Conservation (phyloP, 345 rosid species). For the Turnera subulata region DNA sequence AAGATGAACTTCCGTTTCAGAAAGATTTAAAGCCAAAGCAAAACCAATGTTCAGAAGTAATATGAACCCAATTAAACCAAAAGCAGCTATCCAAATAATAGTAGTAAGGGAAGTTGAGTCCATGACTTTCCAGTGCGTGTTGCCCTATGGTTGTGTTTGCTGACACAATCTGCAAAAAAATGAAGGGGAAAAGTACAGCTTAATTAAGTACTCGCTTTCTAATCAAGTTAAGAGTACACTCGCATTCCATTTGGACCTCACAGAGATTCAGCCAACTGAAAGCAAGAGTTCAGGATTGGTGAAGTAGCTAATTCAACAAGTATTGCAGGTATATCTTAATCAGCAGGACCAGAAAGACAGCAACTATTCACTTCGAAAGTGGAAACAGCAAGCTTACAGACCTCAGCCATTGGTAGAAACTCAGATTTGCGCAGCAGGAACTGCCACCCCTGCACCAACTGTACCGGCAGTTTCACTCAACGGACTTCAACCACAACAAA, state of each 20-base stretch:
- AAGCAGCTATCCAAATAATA: slow-evolving; percentile 64
- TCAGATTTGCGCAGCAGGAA: slow-evolving; percentile 60
- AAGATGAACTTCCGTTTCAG: slow-evolving; percentile 48
- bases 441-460: slow-evolving; percentile 71
- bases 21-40: slow-evolving; percentile 60
- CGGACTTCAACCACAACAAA: slow-evolving; percentile 39
- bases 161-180: slow-evolving; percentile 35
- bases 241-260: too few relatives aligned
- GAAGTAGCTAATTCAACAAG: too few relatives aligned
- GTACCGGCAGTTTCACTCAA: slow-evolving; percentile 64
- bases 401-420: slow-evolving; percentile 54
- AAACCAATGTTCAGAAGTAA: slow-evolving; percentile 58
- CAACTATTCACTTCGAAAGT: slow-evolving; percentile 69
- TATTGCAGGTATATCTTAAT: too few relatives aligned
- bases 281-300: too few relatives aligned
- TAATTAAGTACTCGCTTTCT: background rate
- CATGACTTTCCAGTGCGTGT: slow-evolving; percentile 42
- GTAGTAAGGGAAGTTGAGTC: slow-evolving; percentile 38
- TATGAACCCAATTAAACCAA: slow-evolving; percentile 53
- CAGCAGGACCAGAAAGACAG: slow-evolving; percentile 47
- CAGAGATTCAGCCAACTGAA: too few relatives aligned
- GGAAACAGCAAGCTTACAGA: slow-evolving; percentile 60
- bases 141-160: slow-evolving; percentile 48
- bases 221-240: too few relatives aligned
- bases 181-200: background rate